phyloP scores from a whole-genome alignment of 1,139 yeast genomes.

The Keqinozyma sinolaborantium region DNA sequence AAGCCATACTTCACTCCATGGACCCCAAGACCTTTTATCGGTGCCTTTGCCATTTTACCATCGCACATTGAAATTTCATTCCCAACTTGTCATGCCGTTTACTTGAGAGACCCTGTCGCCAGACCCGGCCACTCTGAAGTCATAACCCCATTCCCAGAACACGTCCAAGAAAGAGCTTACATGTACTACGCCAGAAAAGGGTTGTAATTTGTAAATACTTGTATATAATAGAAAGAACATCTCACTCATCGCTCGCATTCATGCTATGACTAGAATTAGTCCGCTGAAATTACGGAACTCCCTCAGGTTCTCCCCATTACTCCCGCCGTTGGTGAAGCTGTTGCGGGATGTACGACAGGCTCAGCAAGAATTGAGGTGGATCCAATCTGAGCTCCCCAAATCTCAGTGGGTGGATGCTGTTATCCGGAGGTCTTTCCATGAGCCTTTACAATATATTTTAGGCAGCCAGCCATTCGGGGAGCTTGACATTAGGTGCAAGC shows the following conservation, averaged over 20 bases:
- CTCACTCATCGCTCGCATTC: not conserved
- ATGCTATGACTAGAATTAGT: not conserved
- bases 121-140: slow-evolving; percentile 97
- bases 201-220: slow-evolving; percentile 30
- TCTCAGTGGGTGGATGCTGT: slow-evolving; percentile 34
- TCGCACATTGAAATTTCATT: slow-evolving; percentile 88
- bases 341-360: slow-evolving; percentile 25
- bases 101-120: slow-evolving; percentile 94
- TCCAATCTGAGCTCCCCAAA: slow-evolving; percentile 34
- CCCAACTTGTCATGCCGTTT: slow-evolving; percentile 90
- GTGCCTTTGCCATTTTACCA: slow-evolving; percentile 90
- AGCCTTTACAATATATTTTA: slow-evolving; percentile 80
- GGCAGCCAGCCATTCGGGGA: slow-evolving; percentile 86
- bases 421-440: slow-evolving; percentile 37
- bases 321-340: slow-evolving; percentile 17
- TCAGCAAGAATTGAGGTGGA: slow-evolving; percentile 36
- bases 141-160: slow-evolving; percentile 81
- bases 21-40: slow-evolving; percentile 90
- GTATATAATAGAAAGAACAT: not conserved
- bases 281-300: not conserved
- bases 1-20: slow-evolving; percentile 94
- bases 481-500: slow-evolving; percentile 54
- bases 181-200: slow-evolving; percentile 89
- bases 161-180: slow-evolving; percentile 90
- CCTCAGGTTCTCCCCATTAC: slow-evolving; percentile 21